Evolutionary conservation across 1,284 basidiomycete genomes (phyloP).

Genomic region (Ceratobasidium theobromae): DNA sequence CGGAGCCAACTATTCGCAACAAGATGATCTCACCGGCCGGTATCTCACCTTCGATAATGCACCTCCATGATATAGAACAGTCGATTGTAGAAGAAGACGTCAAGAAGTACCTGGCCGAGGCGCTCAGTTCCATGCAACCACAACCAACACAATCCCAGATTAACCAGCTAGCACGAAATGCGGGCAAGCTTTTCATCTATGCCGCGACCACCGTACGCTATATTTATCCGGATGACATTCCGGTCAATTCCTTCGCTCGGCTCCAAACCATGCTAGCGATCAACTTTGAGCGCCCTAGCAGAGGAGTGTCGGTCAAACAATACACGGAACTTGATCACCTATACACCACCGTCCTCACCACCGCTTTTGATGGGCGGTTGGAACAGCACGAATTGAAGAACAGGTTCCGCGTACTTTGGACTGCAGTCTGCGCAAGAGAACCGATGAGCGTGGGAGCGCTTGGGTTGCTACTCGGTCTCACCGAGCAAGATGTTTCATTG

Average conservation of each 20-base stretch:
- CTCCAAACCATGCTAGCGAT: background rate
- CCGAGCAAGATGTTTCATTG: background rate
- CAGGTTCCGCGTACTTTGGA: background rate
- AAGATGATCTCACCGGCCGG: background rate
- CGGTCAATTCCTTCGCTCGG: background rate
- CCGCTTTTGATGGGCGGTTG: background rate
- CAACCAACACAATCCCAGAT: background rate
- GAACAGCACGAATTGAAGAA: background rate
- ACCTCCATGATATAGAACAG: slow-evolving; percentile 11
- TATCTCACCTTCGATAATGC: background rate
- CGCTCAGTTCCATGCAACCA: background rate
- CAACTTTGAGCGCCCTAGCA: background rate
- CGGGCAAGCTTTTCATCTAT: slow-evolving; percentile 17
- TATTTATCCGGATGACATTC: background rate
- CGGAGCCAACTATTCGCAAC: slow-evolving; percentile 32
- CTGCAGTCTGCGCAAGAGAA: background rate
- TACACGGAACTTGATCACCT: background rate
- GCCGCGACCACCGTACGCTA: slow-evolving; percentile 5
- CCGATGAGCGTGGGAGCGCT: background rate
- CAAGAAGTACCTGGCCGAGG: background rate
- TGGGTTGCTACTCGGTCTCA: background rate
- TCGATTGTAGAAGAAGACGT: background rate
- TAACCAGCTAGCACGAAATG: background rate
- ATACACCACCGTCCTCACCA: background rate
- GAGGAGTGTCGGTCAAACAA: background rate